Evolutionary conservation across 352 stramenopile species (phyloP), one percentile per base, ranked within the genome.

Genomic region (Globisporangium okanoganense): DNA sequence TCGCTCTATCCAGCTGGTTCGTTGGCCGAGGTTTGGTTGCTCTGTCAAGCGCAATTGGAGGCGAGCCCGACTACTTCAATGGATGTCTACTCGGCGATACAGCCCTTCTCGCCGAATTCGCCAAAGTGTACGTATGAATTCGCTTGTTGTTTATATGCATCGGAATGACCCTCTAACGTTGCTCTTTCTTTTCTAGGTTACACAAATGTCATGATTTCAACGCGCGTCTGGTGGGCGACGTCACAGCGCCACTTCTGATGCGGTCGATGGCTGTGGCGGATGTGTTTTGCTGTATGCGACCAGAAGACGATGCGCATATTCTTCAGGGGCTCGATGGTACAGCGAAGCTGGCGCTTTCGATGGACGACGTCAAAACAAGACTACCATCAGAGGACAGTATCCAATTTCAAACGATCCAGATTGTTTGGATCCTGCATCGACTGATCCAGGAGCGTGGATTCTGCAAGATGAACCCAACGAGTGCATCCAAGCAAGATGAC

Each of bases 11-110:
- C 16, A 68, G 61, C 25, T 79, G 66, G 29, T 78, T 82, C 59
- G 63, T 82, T 36, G 71, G 73, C 22, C 69, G 71, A 5, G 64
- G 70, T 16, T 41, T 79, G 18, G 44, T 73, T 18, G 64, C 66
- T 18, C 67, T 75, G 16, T 64, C 72, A 7, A 64, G 65, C 22
- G 68, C 27, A 20, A 74, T 48, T 20, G n/a, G 18, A 12, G 29
- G 48, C 22, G 61, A 67, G 16, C 44, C 36, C 5, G 61, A 61
- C 36, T 67, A 67, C 61, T 47, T 62, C 27, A 61, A 38, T 16
- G 62, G 62, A 0, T 69, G 62, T 24, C 14, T 65, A 36, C 62
- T 69, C 9, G 62, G 49, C 13, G 57, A 69, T 31, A 52, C 25
- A 29, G 22, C 44, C 35, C 58, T 69, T 12, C 31, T 69, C 5